A percentile compares a stretch with the other conserved stretches of the same genome.
phyloP scores from a whole-genome alignment of 1,284 basidiomycete species.

The Afroboletus lepidellus region DNA sequence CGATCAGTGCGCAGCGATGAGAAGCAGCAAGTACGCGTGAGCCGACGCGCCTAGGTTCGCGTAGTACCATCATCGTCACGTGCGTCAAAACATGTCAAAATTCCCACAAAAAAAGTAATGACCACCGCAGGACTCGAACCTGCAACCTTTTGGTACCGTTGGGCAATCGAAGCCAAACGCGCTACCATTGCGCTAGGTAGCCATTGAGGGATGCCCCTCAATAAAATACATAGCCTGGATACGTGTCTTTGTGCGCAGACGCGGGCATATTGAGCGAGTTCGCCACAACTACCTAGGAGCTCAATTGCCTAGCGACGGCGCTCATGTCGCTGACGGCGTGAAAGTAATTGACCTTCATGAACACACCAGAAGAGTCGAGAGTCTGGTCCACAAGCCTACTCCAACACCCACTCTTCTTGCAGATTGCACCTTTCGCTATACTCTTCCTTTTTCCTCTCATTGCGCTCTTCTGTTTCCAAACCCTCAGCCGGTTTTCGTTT shows the following conservation, averaged over 20 bases:
- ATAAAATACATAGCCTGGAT: not conserved
- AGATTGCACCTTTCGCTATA: conserved; percentile 55
- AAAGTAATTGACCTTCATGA: conserved; percentile 33
- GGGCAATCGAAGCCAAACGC: conserved; percentile 83
- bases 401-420: conserved; percentile 39
- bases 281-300: conserved; percentile 16
- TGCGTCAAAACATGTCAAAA: not conserved
- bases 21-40: no score
- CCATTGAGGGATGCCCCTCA: not conserved
- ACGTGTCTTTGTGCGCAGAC: conserved; percentile 13
- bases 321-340: conserved; percentile 33
- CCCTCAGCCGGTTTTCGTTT: conserved; percentile 22
- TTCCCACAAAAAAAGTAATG: conserved; percentile 20
- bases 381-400: conserved; percentile 26
- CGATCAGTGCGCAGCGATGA: not conserved
- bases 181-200: conserved; percentile 59
- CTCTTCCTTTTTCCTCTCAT: conserved; percentile 54
- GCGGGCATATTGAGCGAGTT: conserved; percentile 78
- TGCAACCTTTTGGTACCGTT: conserved; percentile 76
- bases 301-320: conserved; percentile 12
- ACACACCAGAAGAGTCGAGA: conserved; percentile 31
- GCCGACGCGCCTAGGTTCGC: conserved; percentile 15
- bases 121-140: conserved; percentile 86
- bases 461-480: conserved; percentile 42
- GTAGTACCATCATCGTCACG: conserved; percentile 13